Evolutionary conservation across 371 early-diverging fungal genomes (phyloP).

Genomic region (Rhizopus arrhizus): DNA sequence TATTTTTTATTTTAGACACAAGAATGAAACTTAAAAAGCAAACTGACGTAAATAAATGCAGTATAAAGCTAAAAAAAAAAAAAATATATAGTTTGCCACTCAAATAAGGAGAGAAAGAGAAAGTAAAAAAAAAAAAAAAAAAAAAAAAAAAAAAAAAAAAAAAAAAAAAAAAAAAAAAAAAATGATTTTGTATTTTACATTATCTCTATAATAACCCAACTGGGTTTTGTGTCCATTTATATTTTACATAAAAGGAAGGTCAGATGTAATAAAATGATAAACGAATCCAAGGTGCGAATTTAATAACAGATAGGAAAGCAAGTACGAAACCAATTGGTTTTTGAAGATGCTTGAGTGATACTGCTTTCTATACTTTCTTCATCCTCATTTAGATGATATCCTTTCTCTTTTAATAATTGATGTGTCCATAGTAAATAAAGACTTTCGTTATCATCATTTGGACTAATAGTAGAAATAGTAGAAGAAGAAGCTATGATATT

Average conservation of each 20-base stretch:
- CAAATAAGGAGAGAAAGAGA: no score
- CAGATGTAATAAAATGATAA: neutral
- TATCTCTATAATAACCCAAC: neutral
- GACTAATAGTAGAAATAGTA: constrained; percentile 14
- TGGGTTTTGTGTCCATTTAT: neutral
- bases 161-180: no score
- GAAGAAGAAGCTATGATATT: neutral
- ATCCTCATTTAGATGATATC: neutral
- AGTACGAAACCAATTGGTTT: constrained; percentile 2
- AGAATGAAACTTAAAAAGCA: neutral
- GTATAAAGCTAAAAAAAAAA: no score
- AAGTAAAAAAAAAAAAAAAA: no score
- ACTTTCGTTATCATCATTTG: constrained; percentile 42
- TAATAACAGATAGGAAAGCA: constrained; percentile 20
- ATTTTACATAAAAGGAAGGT: neutral
- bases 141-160: no score
- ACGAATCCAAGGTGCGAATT: no score
- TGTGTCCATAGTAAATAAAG: constrained; percentile 48
- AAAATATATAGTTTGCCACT: no score
- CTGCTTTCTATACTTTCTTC: constrained; percentile 21
- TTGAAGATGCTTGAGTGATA: constrained; percentile 12
- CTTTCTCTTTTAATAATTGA: constrained; percentile 40
- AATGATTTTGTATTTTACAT: no score
- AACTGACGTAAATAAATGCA: neutral
- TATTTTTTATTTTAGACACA: no score